Evolutionary conservation across 2,329 filamentous ascomycete species (phyloP), one percentile per base, ranked within the genome.

Genomic region (Pyrenochaeta sp.): DNA sequence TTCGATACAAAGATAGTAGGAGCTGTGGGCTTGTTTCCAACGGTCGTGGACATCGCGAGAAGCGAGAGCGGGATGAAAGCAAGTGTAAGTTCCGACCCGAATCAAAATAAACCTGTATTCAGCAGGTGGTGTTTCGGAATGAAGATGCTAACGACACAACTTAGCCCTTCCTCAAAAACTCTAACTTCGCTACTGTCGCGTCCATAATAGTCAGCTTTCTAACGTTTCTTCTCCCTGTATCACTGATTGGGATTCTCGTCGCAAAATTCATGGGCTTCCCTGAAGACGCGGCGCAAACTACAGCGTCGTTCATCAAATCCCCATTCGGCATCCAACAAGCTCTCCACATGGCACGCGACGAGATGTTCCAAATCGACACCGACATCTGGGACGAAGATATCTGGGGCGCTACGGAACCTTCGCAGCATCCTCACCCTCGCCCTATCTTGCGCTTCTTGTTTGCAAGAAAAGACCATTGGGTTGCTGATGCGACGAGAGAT

Each of bases 381-480:
- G 85, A 88, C 65, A 81, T 81, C 66, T 88, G 86, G 85, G 81
- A 81, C 22, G 81, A 83, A 54, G 84, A 87, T 56, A 77, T 89
- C 40, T 89, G 87, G 87, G 86, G 85, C 1, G 78, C 81, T 22
- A 74, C 77, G 0, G 61, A 72, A 45, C 56, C 63, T 34, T 56
- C 67, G 7, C 37, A 58, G 32, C 65, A 73, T 40, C 63, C 68
- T 15, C 68, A 78, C 45, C 69, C 78, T 7, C 72, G 80, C 1
- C 76, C 82, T 2, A 81, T 80, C 50, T 60, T 89, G 42, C 81
- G 82, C 50, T 87, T 89, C 67, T 83, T 87, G 63, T 89, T 87
- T 71, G 86, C 84, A 0, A 76, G 82, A 36, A 76, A 83, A 47
- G 87, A 89, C 67, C 85, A 87, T 66, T 89, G 86, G 86, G 84